phyloP scores from a whole-genome alignment of 805 yeast species.

The Starmerella sirachaensis region DNA sequence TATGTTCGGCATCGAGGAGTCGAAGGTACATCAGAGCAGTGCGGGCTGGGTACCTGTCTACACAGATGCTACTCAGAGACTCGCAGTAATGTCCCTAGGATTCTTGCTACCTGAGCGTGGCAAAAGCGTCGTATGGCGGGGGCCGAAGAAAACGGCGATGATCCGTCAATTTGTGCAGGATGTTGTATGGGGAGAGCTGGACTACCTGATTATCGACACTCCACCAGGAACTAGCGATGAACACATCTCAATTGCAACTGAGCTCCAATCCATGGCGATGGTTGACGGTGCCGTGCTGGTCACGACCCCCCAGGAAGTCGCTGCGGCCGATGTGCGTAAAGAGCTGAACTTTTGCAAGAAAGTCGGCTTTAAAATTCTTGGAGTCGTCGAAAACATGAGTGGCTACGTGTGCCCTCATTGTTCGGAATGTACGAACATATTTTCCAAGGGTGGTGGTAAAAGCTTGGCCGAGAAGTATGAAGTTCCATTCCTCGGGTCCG shows the following conservation, averaged over 20 bases:
- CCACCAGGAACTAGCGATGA: slow-evolving; percentile 99
- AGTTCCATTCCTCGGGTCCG: slow-evolving; percentile 65
- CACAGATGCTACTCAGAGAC: slow-evolving; percentile 33
- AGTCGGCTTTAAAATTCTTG: slow-evolving; percentile 67
- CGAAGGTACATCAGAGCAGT: slow-evolving; percentile 67
- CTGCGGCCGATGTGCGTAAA: slow-evolving; percentile 87
- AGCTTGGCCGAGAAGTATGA: slow-evolving; percentile 48
- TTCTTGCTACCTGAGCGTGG: slow-evolving; percentile 75
- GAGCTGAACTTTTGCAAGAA: slow-evolving; percentile 86
- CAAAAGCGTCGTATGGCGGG: slow-evolving; percentile 93
- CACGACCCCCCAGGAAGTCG: slow-evolving; percentile 90
- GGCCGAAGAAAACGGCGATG: slow-evolving; percentile 98
- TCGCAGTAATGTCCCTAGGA: slow-evolving; percentile 77
- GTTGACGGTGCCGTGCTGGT: slow-evolving; percentile 92
- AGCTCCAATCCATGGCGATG: slow-evolving; percentile 40
- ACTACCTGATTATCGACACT: slow-evolving; percentile 80
- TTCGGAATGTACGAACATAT: slow-evolving; percentile 73
- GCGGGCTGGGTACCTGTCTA: slow-evolving; percentile 91
- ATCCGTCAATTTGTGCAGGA: slow-evolving; percentile 83
- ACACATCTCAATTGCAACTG: slow-evolving; percentile 93
- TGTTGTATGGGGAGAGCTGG: slow-evolving; percentile 74
- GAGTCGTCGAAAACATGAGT: slow-evolving; percentile 91
- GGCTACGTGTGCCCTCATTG: slow-evolving; percentile 95
- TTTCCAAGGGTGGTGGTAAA: slow-evolving; percentile 87
- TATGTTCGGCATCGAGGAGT: slow-evolving; percentile 81